A percentile compares a stretch with the other conserved stretches of the same genome.
These are phyloP conservation scores for Ampelocalamus luodianensis DNA, from an alignment of 176 grass and related monocot genomes.

Conservation along the genomic window DNA sequence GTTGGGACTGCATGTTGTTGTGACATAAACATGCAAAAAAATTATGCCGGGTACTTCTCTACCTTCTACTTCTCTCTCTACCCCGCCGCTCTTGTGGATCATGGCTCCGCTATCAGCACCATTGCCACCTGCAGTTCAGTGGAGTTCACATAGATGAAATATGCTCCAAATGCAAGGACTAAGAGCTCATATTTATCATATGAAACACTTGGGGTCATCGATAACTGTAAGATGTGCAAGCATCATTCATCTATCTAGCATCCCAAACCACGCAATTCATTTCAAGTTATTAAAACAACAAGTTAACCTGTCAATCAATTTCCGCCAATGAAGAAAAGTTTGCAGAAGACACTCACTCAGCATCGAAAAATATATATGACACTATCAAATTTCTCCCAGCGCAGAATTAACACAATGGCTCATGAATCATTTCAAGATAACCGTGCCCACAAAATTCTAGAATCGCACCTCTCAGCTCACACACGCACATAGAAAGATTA, in stretches of 20 bases:
- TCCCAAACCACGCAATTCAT: conserved; percentile 2
- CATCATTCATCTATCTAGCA: conserved; percentile 23
- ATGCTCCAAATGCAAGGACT: too few relatives aligned
- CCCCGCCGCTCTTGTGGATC: too few relatives aligned
- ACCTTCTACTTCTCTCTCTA: too few relatives aligned
- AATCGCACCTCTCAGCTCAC: background rate
- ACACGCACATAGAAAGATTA: background rate
- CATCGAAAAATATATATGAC: background rate
- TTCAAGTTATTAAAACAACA: background rate
- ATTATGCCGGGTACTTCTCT: too few relatives aligned
- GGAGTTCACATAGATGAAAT: too few relatives aligned
- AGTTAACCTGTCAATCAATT: background rate
- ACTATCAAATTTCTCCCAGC: background rate
- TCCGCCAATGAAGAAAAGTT: background rate
- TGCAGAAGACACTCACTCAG: background rate
- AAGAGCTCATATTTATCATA: too few relatives aligned
- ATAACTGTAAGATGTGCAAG: conserved; percentile 9
- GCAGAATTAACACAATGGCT: background rate
- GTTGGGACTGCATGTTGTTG: too few relatives aligned
- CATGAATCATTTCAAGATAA: background rate
- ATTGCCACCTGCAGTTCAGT: too few relatives aligned
- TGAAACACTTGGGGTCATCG: conserved; percentile 7
- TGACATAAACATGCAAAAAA: too few relatives aligned
- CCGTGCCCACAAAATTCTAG: background rate
- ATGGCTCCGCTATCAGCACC: too few relatives aligned